Evolutionary conservation across 768 basidiomycete genomes (phyloP).

Genomic region (Suillus variegatus): DNA sequence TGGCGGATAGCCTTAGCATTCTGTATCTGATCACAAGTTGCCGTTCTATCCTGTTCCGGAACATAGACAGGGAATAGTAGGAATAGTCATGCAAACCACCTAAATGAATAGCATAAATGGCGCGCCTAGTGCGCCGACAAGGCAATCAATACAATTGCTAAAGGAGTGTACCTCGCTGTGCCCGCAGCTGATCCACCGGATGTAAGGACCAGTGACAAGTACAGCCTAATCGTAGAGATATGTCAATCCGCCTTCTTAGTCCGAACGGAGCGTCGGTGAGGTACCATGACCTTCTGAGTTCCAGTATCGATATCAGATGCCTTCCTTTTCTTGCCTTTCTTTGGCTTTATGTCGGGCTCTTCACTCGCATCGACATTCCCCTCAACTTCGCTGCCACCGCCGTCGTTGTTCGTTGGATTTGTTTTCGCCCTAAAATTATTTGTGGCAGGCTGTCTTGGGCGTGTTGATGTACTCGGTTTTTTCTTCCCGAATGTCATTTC

Average conservation of each 20-base stretch:
- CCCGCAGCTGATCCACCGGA: neutral
- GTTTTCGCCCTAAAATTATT: slow-evolving; percentile 6
- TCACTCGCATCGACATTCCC: slow-evolving; percentile 11
- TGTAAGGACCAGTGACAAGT: neutral
- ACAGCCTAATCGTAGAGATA: neutral
- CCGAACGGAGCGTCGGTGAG: slow-evolving; percentile 26
- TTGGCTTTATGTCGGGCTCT: slow-evolving; percentile 5
- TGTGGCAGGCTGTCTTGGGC: neutral
- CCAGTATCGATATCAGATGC: neutral
- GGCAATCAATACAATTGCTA: neutral
- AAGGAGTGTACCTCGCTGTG: neutral
- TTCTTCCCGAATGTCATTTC: slow-evolving; percentile 42
- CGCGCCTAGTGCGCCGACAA: neutral
- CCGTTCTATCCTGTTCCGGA: neutral
- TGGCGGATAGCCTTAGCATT: neutral
- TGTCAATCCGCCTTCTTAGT: slow-evolving; percentile 9
- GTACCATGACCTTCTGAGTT: slow-evolving; percentile 8
- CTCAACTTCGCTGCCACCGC: neutral
- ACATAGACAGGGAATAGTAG: neutral
- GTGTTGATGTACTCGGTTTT: slow-evolving; percentile 21
- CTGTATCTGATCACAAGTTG: neutral
- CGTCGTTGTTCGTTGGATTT: neutral
- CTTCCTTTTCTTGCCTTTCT: slow-evolving; percentile 27
- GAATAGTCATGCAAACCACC: neutral
- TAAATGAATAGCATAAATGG: neutral